Base-by-base conservation (phyloP, 2,329 filamentous ascomycete species). In the Scopulariopsis brevicaulis region DNA sequence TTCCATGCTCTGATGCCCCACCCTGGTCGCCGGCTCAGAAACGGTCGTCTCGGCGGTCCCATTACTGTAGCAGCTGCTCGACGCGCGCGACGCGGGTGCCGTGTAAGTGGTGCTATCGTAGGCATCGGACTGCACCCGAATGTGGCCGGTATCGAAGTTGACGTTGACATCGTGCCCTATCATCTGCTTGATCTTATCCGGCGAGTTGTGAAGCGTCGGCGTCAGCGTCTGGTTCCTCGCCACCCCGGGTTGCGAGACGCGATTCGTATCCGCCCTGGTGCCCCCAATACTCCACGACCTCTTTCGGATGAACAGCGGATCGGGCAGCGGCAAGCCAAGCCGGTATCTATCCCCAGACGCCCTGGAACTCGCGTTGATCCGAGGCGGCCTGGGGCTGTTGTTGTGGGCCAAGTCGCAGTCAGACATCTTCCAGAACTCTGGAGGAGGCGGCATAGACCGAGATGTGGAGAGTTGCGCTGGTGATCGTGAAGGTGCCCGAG, bases 111-210 rank as follows among this genome's bases (percentile, higher is more conserved):
- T 25, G 24, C 12, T 34, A 7, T 22, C 35, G 8, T 52, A 52
- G 12, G 24, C 22, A 25, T 28, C 50, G 12, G 50, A 52, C 25
- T 10, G 22, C 22, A 28, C 22, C 22, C 50, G 50, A 18, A 24
- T 11, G 50, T 52, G 22, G 25, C 14, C 12, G 10, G 22, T 12
- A 18, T 52, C 50, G 22, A 52, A 52, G 51, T 58, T 52, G 48
- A 34, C 54, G 18, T 51, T 58, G 53, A 57, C 50, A 28, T 73
- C 70, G 32, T 71, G 65, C 1, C 74, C 75, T 5, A 67, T 76
- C 15, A 77, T 67, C 62, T 75, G 72, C 37, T 69, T 67, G 50
- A 76, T 66, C 64, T 77, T 77, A 51, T 66, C 65, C 0, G 68
- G 68, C 0, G 73, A 71, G 50, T 63, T 64, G 54, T 70, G 67